phyloP scores from a whole-genome alignment of 2,329 filamentous ascomycete genomes.

The Phyllachora maydis region DNA sequence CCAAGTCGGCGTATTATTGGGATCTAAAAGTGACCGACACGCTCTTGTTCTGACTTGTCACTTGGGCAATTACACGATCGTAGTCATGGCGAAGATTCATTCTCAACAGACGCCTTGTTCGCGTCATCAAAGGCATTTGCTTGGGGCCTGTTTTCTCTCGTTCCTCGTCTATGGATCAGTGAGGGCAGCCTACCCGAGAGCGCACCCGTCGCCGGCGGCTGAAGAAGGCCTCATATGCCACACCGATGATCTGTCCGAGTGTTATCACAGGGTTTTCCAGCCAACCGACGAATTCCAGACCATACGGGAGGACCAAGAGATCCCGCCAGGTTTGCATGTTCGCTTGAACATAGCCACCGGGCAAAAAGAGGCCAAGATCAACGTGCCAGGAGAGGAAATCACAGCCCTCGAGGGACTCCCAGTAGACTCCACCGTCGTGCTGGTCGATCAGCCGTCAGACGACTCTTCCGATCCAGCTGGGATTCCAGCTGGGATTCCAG shows the following conservation, averaged over 20 bases:
- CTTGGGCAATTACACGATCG: too few species aligned
- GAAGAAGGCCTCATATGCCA: constrained; percentile 43
- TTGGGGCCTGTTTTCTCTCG: too few species aligned
- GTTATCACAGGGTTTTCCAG: constrained; percentile 43
- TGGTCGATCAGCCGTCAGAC: constrained; percentile 26
- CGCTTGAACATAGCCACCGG: constrained; percentile 44
- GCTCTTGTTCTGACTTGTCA: too few species aligned
- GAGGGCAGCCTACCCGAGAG: too few species aligned
- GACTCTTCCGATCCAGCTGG: constrained; percentile 8
- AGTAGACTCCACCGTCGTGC: constrained; percentile 28
- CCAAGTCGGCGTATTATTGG: too few species aligned
- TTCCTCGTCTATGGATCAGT: too few species aligned
- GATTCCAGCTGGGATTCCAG: too few species aligned
- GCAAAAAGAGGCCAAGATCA: constrained; percentile 42
- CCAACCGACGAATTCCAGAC: constrained; percentile 43
- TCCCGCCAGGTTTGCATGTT: constrained; percentile 45
- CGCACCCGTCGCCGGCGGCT: constrained; percentile 14
- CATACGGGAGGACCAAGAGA: constrained; percentile 41
- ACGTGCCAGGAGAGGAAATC: constrained; percentile 31
- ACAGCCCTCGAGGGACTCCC: constrained; percentile 26
- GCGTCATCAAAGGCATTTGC: too few species aligned
- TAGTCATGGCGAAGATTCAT: too few species aligned
- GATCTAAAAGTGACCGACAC: too few species aligned
- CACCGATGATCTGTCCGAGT: constrained; percentile 34
- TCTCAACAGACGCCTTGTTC: too few species aligned